Evolutionary conservation across 139 green algal species (phyloP).

Genomic region (Eudorina sp.): DNA sequence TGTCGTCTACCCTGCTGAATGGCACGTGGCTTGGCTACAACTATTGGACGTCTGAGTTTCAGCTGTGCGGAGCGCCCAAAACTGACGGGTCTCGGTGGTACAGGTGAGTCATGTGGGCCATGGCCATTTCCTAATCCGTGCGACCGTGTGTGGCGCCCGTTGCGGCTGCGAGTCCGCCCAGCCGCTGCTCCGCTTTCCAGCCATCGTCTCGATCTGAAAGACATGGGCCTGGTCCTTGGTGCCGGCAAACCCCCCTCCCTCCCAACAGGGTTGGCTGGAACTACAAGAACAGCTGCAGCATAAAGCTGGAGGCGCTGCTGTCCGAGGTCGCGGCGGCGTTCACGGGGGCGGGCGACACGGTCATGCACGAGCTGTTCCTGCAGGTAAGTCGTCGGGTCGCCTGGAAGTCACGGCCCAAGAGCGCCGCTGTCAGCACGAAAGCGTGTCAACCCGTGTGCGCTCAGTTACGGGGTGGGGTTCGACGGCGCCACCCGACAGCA

Average conservation of each 20-base stretch:
- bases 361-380: constrained; percentile 60
- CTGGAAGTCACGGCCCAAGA: too few relatives aligned
- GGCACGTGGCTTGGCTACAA: constrained; percentile 74
- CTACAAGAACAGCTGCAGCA: constrained; percentile 59
- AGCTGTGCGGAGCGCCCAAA: constrained; percentile 61
- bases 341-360: constrained; percentile 35
- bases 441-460: too few relatives aligned
- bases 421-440: too few relatives aligned
- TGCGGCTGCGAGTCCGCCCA: not conserved
- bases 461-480: too few relatives aligned
- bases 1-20: constrained; percentile 68
- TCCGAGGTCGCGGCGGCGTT: constrained; percentile 4
- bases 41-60: constrained; percentile 67
- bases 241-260: too few relatives aligned
- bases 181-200: too few relatives aligned
- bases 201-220: too few relatives aligned
- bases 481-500: too few relatives aligned
- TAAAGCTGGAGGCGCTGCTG: constrained; percentile 56
- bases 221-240: too few relatives aligned
- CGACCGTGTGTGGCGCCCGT: not conserved
- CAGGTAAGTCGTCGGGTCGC: constrained; percentile 21
- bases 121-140: not conserved
- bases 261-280: constrained; percentile 65
- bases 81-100: constrained; percentile 58
- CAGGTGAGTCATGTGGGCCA: constrained; percentile 45